These are phyloP conservation scores for Fragilaria radians DNA, from an alignment of 108 stramenopile species.

Conservation along the genomic window DNA sequence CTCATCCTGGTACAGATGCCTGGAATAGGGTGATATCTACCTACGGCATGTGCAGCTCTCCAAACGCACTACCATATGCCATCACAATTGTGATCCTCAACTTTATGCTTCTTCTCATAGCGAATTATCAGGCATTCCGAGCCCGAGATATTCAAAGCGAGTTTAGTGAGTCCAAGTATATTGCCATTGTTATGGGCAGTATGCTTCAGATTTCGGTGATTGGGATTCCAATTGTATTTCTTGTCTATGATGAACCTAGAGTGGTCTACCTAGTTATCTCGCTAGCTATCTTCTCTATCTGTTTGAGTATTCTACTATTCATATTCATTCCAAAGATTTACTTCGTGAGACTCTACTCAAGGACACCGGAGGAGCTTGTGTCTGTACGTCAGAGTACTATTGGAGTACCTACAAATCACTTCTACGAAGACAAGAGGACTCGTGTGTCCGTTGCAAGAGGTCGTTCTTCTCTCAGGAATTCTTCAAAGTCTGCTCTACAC, in stretches of 20 bases:
- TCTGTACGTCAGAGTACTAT: not conserved
- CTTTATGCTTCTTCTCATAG: constrained; percentile 13
- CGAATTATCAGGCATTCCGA: constrained; percentile 34
- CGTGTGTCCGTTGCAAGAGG: too few species aligned
- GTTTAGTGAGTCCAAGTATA: constrained; percentile 30
- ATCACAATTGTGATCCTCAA: constrained; percentile 8
- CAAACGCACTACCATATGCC: not conserved
- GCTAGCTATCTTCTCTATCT: constrained; percentile 24
- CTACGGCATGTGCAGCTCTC: constrained; percentile 17
- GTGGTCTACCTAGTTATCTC: constrained; percentile 25
- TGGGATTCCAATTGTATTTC: constrained; percentile 27
- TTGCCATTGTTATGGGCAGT: constrained; percentile 31
- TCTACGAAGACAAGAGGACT: not conserved
- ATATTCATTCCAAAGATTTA: constrained; percentile 49
- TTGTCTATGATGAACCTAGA: constrained; percentile 25
- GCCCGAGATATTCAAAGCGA: constrained; percentile 40
- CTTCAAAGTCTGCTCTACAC: too few species aligned
- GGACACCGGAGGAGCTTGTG: not conserved
- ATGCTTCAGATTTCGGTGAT: constrained; percentile 40
- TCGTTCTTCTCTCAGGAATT: too few species aligned
- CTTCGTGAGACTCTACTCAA: not conserved
- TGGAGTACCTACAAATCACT: not conserved
- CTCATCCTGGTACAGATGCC: constrained; percentile 11
- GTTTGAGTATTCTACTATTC: constrained; percentile 29
- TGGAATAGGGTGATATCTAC: constrained; percentile 27